phyloP scores from a whole-genome alignment of 805 yeast species.

The Jamesozyma gamospora region DNA sequence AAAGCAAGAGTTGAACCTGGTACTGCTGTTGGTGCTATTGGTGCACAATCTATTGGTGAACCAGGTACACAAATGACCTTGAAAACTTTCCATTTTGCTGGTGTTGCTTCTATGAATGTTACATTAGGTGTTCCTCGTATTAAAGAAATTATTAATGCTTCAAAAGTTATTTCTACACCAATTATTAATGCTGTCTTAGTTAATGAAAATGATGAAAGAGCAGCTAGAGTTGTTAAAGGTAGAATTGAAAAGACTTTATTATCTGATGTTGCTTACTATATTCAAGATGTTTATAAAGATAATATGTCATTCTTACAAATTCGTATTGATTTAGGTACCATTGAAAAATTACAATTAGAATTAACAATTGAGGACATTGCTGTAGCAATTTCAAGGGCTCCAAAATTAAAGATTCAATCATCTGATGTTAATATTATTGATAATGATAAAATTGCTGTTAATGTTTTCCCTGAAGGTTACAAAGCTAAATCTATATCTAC shows the following conservation, averaged over 20 bases:
- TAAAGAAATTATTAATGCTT: constrained; percentile 95
- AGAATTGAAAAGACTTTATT: constrained; percentile 86
- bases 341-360: constrained; percentile 84
- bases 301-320: constrained; percentile 69
- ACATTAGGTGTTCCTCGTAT: constrained; percentile 99
- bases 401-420: constrained; percentile 74
- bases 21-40: constrained; percentile 98
- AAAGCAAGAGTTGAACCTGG: constrained; percentile 96
- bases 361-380: constrained; percentile 80
- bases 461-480: constrained; percentile 40
- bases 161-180: constrained; percentile 90
- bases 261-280: constrained; percentile 76
- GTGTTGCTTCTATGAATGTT: constrained; percentile 98
- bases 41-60: constrained; percentile 98
- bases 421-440: constrained; percentile 63
- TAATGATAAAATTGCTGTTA: constrained; percentile 54
- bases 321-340: constrained; percentile 71
- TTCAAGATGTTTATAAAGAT: constrained; percentile 88
- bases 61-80: constrained; percentile 99
- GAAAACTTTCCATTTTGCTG: constrained; percentile 96
- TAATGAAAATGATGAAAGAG: constrained; percentile 89
- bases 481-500: constrained; percentile 36
- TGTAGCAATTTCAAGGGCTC: constrained; percentile 68
- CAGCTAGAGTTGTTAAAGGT: constrained; percentile 97
- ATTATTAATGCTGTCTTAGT: constrained; percentile 91